Percentiles rank a stretch among this genome's conserved stretches.
phyloP scores from a whole-genome alignment of 2,329 filamentous ascomycete genomes.

The Xylariaceae sp. region DNA sequence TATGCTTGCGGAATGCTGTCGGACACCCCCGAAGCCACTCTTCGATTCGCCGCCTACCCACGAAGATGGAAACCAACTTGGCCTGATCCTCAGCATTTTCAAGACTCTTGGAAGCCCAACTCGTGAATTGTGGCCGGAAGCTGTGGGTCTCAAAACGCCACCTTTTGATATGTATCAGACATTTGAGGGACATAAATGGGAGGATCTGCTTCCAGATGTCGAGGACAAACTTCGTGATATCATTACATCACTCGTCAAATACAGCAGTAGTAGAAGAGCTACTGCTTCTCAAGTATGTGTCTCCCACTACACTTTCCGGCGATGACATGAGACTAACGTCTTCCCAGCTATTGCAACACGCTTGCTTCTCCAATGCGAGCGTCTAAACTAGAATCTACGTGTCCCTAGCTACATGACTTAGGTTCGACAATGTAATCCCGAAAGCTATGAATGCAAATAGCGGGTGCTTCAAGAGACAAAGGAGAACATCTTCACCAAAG shows the following conservation, averaged over 20 bases:
- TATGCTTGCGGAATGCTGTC: constrained; percentile 71
- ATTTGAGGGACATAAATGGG: constrained; percentile 65
- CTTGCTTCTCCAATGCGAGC: constrained; percentile 2
- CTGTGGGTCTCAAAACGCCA: constrained; percentile 57
- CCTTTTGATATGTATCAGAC: constrained; percentile 87
- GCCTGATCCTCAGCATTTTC: constrained; percentile 88
- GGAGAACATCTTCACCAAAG: neutral
- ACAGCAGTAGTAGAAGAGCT: constrained; percentile 61
- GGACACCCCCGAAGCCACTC: constrained; percentile 51
- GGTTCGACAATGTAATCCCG: neutral
- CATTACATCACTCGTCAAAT: constrained; percentile 63
- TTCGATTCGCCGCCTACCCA: constrained; percentile 70
- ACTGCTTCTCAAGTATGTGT: constrained; percentile 54
- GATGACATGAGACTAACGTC: neutral
- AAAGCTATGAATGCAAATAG: neutral
- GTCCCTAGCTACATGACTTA: neutral
- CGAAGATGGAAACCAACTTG: constrained; percentile 86
- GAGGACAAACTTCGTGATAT: constrained; percentile 57
- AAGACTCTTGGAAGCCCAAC: constrained; percentile 84
- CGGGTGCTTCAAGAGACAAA: too few relatives aligned
- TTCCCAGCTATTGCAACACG: constrained; percentile 9
- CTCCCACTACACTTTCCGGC: neutral
- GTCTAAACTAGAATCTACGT: neutral
- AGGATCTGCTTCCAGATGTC: constrained; percentile 59
- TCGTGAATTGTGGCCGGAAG: constrained; percentile 76